Base-by-base conservation (phyloP, 108 stramenopile genomes). In the Epithemia pelagica region DNA sequence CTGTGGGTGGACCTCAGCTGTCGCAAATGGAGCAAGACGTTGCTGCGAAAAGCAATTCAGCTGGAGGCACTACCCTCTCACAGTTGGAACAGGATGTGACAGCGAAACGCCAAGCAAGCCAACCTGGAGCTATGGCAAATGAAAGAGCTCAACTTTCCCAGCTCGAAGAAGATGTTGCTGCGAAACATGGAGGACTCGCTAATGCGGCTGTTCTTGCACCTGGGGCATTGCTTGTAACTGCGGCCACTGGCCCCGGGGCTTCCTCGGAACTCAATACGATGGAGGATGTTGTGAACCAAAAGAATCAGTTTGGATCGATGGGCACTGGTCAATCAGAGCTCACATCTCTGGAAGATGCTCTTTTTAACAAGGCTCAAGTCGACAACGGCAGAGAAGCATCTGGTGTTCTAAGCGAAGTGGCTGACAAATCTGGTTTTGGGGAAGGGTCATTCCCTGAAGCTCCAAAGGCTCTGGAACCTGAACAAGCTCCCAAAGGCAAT, bases 281-380 rank as follows among this genome's bases (percentile, higher is more conserved):
- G 19, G 67, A 68, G 31, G 58, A 68, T 59, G 46, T 10, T 23
- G 57, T 68, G 28, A 33, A 37, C 19, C 30, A 30, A 27, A 68
- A 68, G 31, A 58, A 25, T 31, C 57, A 55, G 22, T 1, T 2
- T 8, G 57, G 28, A 5, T 26, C 46, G 20, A 53, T 27, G 24
- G 58, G 31, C 21, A 32, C 18, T 1, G 58, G 24, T 26, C 58
- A 28, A 10, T 3, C 67, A 19, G 10, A 59, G 21, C 46, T 68
- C 26, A 30, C 28, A 54, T 31, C 52, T 26, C 22, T 53, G 65
- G 65, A 66, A 66, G 53, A 54, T 21, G 57, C 57, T 26, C 26
- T 59, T 24, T 24, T 31, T 22, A 25, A 32, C 1, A 59, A 58
- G 23, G 54, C 26, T 28, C 27, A 19, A 55, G 30, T 30, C 46